Evolutionary conservation across 257 asterid species (phyloP).

Genomic region (Leonotis leonurus): DNA sequence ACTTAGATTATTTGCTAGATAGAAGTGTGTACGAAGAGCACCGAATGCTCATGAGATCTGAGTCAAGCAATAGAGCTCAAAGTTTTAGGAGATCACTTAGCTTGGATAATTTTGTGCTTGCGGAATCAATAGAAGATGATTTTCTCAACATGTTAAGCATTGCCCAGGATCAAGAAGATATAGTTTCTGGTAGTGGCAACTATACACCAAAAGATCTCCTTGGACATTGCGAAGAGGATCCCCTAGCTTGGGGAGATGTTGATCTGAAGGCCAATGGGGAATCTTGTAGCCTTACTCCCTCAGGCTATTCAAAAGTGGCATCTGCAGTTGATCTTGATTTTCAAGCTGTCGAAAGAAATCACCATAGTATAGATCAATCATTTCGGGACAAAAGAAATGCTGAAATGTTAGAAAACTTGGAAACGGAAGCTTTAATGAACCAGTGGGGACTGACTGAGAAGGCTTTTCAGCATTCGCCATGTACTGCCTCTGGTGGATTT

Average conservation of each 20-base stretch:
- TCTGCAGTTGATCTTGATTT: conserved; percentile 49
- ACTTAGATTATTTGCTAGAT: conserved; percentile 18
- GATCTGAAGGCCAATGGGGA: conserved; percentile 29
- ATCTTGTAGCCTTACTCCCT: conserved; percentile 14
- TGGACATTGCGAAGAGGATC: conserved; percentile 34
- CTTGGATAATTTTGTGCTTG: conserved; percentile 49
- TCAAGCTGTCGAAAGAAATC: conserved; percentile 37
- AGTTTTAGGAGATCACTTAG: conserved; percentile 39
- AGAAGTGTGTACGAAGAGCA: conserved; percentile 22
- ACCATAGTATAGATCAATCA: conserved; percentile 24
- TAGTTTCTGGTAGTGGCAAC: conserved; percentile 26
- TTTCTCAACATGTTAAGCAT: conserved; percentile 58
- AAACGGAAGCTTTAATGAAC: conserved; percentile 68
- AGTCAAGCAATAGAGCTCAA: not conserved
- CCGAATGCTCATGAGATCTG: conserved; percentile 19
- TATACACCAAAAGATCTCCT: conserved; percentile 38
- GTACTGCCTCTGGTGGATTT: conserved; percentile 56
- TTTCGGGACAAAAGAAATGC: conserved; percentile 49
- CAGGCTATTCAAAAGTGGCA: conserved; percentile 21
- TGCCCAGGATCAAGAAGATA: conserved; percentile 31
- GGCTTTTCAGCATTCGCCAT: conserved; percentile 55
- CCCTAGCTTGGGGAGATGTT: conserved; percentile 17
- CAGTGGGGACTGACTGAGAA: conserved; percentile 70
- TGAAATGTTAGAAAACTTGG: conserved; percentile 64
- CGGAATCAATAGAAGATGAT: conserved; percentile 69